A percentile compares a stretch with the other conserved stretches of the same genome.
These are phyloP conservation scores for Calonectria ilicicola DNA, from an alignment of 2,329 filamentous ascomycete genomes.

Conservation along the genomic window DNA sequence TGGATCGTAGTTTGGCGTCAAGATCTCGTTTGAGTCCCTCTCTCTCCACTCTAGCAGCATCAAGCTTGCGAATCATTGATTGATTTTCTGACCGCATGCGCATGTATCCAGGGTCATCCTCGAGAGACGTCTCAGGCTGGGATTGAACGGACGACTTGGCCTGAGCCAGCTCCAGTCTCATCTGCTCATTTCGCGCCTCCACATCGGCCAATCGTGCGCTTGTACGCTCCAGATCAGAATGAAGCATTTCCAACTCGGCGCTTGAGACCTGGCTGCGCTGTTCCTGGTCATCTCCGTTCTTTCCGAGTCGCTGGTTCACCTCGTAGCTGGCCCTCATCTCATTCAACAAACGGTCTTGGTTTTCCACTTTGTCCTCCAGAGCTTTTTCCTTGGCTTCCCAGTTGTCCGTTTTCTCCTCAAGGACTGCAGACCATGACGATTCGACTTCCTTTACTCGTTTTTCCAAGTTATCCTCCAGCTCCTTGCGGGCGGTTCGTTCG, in stretches of 20 bases:
- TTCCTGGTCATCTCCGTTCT: slow-evolving; percentile 72
- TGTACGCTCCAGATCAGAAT: slow-evolving; percentile 90
- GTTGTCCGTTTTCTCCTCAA: slow-evolving; percentile 95
- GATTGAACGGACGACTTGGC: slow-evolving; percentile 77
- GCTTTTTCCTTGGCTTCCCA: slow-evolving; percentile 95
- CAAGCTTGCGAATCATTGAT: slow-evolving; percentile 88
- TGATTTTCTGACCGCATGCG: slow-evolving; percentile 94
- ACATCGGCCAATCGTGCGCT: slow-evolving; percentile 89
- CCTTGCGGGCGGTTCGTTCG: slow-evolving; percentile 78
- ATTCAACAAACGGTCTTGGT: slow-evolving; percentile 89
- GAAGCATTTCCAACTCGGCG: slow-evolving; percentile 94
- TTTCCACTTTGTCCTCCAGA: slow-evolving; percentile 93
- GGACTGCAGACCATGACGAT: slow-evolving; percentile 86
- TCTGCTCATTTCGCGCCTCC: slow-evolving; percentile 92
- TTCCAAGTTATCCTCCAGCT: slow-evolving; percentile 83
- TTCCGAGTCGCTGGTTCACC: slow-evolving; percentile 89
- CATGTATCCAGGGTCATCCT: slow-evolving; percentile 91
- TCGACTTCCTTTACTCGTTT: slow-evolving; percentile 89
- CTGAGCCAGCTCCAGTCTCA: slow-evolving; percentile 91
- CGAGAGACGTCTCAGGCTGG: slow-evolving; percentile 72
- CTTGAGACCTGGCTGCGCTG: slow-evolving; percentile 77
- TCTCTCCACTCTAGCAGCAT: slow-evolving; percentile 84
- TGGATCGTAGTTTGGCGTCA: slow-evolving; percentile 79
- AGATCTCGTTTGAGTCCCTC: slow-evolving; percentile 83
- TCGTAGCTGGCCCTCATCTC: slow-evolving; percentile 98